phyloP scores from a whole-genome alignment of 768 basidiomycete species.

The Clitopilus passeckerianus region DNA sequence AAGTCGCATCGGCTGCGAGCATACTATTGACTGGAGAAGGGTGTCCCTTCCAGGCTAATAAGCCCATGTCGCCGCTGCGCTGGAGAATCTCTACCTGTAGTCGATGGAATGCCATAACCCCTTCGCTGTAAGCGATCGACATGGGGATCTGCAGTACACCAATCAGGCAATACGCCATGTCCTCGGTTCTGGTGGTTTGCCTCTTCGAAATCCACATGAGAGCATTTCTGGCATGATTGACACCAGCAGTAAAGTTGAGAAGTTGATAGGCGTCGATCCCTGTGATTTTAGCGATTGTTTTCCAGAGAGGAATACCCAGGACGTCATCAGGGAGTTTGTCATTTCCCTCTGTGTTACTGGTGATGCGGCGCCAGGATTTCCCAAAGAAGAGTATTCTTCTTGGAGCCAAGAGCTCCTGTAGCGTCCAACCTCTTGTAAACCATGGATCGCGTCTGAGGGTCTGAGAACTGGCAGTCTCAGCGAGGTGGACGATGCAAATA shows the following conservation, averaged over 20 bases:
- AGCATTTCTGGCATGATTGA: not conserved
- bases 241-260: not conserved
- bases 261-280: not conserved
- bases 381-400: not conserved
- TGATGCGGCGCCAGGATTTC: not conserved
- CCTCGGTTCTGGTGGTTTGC: not conserved
- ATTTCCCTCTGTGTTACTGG: not conserved
- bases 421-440: not conserved
- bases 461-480: not conserved
- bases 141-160: not conserved
- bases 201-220: not conserved
- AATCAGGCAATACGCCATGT: conserved; percentile 1
- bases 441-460: not conserved
- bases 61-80: not conserved
- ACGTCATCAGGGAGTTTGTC: not conserved
- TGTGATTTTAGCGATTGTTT: not conserved
- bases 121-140: not conserved
- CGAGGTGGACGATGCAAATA: not conserved
- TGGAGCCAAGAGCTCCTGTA: not conserved
- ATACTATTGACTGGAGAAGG: not conserved
- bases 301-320: not conserved
- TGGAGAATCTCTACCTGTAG: not conserved
- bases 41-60: not conserved
- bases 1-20: not conserved
- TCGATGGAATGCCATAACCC: not conserved